Base-by-base conservation (phyloP, 164 flowering plant genomes). In the Dillenia suffruticosa region DNA sequence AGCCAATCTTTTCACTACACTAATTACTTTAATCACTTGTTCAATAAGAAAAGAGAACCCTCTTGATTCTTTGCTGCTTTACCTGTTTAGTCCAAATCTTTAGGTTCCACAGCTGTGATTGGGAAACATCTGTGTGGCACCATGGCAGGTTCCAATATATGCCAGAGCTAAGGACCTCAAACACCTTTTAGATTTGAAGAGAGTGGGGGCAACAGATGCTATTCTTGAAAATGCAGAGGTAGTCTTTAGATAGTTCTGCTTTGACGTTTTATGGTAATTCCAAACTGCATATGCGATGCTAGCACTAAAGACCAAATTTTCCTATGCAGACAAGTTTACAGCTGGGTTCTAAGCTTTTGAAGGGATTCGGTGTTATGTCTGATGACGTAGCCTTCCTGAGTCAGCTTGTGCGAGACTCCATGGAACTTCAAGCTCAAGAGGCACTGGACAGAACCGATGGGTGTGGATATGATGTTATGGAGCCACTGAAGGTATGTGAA, bases 161-260 rank as follows among this genome's bases (percentile, higher is more conserved):
- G 97, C 94, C 17, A 79, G 93, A 69, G 99, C 99, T 57, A 79
- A 81, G 61, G 99, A 94, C 72, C 72, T 84, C 46, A 53, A 0
- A 57, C 97, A 94, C 79, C 88, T 94, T 57, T 61, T 94, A 49
- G 99, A 91, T 56, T 80, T 94, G 72, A 94, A 94, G 80, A 84
- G 84, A 81, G 85, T 84, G n/a, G 99, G 99, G 54, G 97, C 93
- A 50, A 91, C 99, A 16, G 97, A 89, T 76, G 96, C 92, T 56
- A 88, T 94, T 69, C 82, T 91, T 62, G 99, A 94, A 74, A 83
- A 73, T 66, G 79, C 97, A 1, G 96, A 94, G 93, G 98, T 92
- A 75, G 12, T 8, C 7, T 51, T 14, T 15, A 56, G 44, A 46
- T 26, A 12, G 16, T 63, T 54, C 14, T 44, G 16, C 53, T 46